A percentile compares a stretch with the other conserved stretches of the same genome.
Conservation (phyloP, 2,329 filamentous ascomycete genomes). For the Pseudogymnoascus sp. region DNA sequence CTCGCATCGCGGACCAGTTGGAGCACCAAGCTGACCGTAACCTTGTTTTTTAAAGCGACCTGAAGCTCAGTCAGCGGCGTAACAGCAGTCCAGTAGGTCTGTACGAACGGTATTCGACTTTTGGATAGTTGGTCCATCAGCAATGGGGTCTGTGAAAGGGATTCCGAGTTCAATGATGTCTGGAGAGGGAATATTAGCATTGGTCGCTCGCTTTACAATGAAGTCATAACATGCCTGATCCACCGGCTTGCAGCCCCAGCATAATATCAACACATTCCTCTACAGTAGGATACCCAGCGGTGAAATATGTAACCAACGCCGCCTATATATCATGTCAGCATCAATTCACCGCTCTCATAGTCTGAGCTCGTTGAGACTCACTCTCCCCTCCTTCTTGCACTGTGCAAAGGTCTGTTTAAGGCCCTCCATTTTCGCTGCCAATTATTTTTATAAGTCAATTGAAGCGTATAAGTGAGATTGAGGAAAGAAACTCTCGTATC, state of each 20-base stretch:
- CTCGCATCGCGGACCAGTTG: slow-evolving; percentile 79
- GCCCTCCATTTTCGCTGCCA: slow-evolving; percentile 33
- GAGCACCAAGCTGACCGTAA: slow-evolving; percentile 73
- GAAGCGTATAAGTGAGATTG: not conserved
- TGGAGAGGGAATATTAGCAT: slow-evolving; percentile 29
- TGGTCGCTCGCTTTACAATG: slow-evolving; percentile 8
- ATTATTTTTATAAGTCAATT: slow-evolving; percentile 18
- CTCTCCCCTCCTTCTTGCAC: slow-evolving; percentile 46
- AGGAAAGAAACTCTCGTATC: not conserved
- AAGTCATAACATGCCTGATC: slow-evolving; percentile 58
- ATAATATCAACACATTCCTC: slow-evolving; percentile 78
- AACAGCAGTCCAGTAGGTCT: not conserved
- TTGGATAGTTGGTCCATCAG: slow-evolving; percentile 95
- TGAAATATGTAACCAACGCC: slow-evolving; percentile 92
- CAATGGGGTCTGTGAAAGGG: slow-evolving; percentile 96
- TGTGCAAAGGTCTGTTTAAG: slow-evolving; percentile 51
- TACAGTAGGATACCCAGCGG: slow-evolving; percentile 82
- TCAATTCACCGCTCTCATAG: slow-evolving; percentile 4
- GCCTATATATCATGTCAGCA: slow-evolving; percentile 19
- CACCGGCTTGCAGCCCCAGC: slow-evolving; percentile 85
- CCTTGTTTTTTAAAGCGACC: slow-evolving; percentile 77
- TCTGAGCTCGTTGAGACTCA: slow-evolving; percentile 20
- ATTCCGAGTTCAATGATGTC: slow-evolving; percentile 94
- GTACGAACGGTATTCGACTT: slow-evolving; percentile 72
- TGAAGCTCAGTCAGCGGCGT: slow-evolving; percentile 24